Evolutionary conservation across 352 stramenopile genomes (phyloP).

Genomic region (Phytopythium vexans): DNA sequence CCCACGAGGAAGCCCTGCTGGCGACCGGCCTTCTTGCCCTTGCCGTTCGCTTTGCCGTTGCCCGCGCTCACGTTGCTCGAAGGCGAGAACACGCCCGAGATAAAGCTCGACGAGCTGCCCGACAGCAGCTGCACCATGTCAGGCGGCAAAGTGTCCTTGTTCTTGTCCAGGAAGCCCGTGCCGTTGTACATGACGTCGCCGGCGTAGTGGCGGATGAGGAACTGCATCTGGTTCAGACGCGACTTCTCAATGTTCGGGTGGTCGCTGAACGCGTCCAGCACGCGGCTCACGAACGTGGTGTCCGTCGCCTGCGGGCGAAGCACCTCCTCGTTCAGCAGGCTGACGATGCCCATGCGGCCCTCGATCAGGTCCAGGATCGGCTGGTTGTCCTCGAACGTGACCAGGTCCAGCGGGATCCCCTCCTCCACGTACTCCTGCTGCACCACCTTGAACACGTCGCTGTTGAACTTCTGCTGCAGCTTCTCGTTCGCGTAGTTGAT

Average conservation of each 20-base stretch:
- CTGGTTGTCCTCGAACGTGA: conserved; percentile 92
- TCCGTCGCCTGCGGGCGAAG: conserved; percentile 84
- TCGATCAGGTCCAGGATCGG: conserved; percentile 90
- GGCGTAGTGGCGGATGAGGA: conserved; percentile 82
- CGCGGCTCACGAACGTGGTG: conserved; percentile 78
- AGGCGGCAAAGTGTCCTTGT: conserved; percentile 81
- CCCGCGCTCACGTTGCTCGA: conserved; percentile 23
- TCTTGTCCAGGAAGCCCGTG: conserved; percentile 77
- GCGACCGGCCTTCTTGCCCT: conserved; percentile 42
- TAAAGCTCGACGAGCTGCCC: conserved; percentile 52
- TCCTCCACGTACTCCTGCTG: conserved; percentile 94
- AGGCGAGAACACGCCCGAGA: conserved; percentile 66
- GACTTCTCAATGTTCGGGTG: conserved; percentile 86
- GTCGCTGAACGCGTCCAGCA: conserved; percentile 70
- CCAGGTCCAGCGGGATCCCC: conserved; percentile 79
- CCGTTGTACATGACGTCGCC: conserved; percentile 82
- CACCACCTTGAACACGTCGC: conserved; percentile 94
- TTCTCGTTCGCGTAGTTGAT: conserved; percentile 93
- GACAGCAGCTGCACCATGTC: conserved; percentile 78
- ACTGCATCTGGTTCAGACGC: conserved; percentile 79
- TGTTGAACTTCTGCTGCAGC: conserved; percentile 90
- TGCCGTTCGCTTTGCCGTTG: conserved; percentile 37
- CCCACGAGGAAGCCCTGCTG: conserved; percentile 80
- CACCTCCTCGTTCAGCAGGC: conserved; percentile 95
- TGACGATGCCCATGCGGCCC: conserved; percentile 85